Evolutionary conservation across 805 yeast genomes (phyloP).

Genomic region (Nakazawaea molendinolei): DNA sequence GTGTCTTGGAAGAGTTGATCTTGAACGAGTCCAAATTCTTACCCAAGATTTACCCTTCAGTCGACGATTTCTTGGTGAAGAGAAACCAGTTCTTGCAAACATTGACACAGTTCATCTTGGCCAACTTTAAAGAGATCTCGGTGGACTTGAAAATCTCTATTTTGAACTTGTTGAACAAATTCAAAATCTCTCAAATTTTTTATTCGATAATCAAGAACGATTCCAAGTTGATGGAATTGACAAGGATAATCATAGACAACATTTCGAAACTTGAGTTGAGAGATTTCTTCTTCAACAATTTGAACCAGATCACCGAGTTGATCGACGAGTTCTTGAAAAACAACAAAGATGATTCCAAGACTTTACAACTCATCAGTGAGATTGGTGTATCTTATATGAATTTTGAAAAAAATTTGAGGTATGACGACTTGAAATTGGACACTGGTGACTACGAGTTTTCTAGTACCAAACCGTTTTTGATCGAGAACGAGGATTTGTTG

Average conservation of each 20-base stretch:
- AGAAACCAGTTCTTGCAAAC: slow-evolving; percentile 30
- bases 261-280: slow-evolving; percentile 5
- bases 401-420: slow-evolving; percentile 16
- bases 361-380: slow-evolving; percentile 12
- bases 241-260: neutral
- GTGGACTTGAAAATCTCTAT: slow-evolving; percentile 11
- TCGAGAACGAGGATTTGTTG: slow-evolving; percentile 14
- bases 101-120: slow-evolving; percentile 17
- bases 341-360: slow-evolving; percentile 12
- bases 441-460: slow-evolving; percentile 6
- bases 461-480: slow-evolving; percentile 16
- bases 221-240: neutral
- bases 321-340: slow-evolving; percentile 4
- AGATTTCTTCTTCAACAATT: slow-evolving; percentile 12
- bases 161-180: slow-evolving; percentile 10
- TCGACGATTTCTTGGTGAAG: slow-evolving; percentile 42
- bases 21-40: slow-evolving; percentile 51
- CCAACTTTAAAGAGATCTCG: slow-evolving; percentile 14
- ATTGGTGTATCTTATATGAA: slow-evolving; percentile 11
- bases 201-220: slow-evolving; percentile 5
- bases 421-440: slow-evolving; percentile 9
- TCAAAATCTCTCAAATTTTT: slow-evolving; percentile 8
- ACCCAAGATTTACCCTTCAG: slow-evolving; percentile 44
- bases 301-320: slow-evolving; percentile 3
- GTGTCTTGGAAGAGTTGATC: slow-evolving; percentile 46